Percentiles rank a stretch among this genome's conserved stretches.
Conservation (phyloP, 441 rosid species). For the Gossypium trilobum region DNA sequence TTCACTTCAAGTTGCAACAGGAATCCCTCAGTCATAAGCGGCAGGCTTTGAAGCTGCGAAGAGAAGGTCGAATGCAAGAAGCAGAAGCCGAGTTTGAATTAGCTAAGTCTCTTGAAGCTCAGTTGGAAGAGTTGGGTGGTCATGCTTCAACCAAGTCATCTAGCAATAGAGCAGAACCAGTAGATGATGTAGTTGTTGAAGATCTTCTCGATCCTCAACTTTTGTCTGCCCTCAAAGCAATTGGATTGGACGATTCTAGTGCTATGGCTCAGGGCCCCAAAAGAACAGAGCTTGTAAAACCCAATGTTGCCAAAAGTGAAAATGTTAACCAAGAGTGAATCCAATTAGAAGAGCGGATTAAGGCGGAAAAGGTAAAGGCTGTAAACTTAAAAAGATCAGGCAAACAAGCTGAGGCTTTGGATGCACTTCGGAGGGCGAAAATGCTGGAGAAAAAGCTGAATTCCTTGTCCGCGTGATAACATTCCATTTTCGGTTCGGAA, state of each 20-base stretch:
- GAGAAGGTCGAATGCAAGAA: slow-evolving; percentile 73
- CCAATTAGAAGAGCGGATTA: slow-evolving; percentile 62
- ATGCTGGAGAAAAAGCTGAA: slow-evolving; percentile 63
- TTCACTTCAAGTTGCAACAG: slow-evolving; percentile 83
- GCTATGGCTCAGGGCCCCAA: slow-evolving; percentile 22
- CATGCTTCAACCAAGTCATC: slow-evolving; percentile 35
- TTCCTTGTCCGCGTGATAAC: slow-evolving; percentile 24
- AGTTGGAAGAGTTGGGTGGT: slow-evolving; percentile 45
- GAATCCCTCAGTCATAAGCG: slow-evolving; percentile 83
- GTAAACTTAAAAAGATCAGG: slow-evolving; percentile 73
- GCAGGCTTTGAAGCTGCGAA: slow-evolving; percentile 78
- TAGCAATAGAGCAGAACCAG: slow-evolving; percentile 20
- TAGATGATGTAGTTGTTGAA: slow-evolving; percentile 49
- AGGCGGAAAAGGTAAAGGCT: slow-evolving; percentile 78
- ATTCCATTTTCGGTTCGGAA: background rate
- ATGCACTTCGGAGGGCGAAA: slow-evolving; percentile 72
- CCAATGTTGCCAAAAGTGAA: slow-evolving; percentile 25
- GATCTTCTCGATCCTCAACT: slow-evolving; percentile 93
- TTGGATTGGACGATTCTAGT: slow-evolving; percentile 50
- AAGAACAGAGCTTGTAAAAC: slow-evolving; percentile 29
- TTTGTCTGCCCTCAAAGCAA: slow-evolving; percentile 61
- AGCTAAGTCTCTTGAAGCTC: slow-evolving; percentile 83
- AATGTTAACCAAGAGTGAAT: slow-evolving; percentile 41
- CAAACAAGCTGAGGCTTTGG: slow-evolving; percentile 84
- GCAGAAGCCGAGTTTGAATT: slow-evolving; percentile 86